Base-by-base conservation (phyloP, 164 flowering plant species). In the Vitis rupestris region DNA sequence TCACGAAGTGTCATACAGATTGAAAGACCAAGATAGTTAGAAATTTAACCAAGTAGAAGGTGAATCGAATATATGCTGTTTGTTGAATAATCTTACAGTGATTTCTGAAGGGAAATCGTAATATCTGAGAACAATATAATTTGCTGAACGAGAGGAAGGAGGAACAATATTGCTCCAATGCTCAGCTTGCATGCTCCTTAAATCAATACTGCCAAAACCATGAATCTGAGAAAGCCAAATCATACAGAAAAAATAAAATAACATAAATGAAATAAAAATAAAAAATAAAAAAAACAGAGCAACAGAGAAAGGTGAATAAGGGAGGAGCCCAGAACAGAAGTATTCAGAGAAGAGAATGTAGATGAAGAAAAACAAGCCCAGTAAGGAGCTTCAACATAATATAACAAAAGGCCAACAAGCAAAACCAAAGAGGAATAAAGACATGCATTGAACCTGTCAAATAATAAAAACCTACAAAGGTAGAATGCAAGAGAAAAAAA, bases 181-280 rank as follows among this genome's bases (percentile, higher is more conserved):
- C 71, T 85, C 92, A 8, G 90, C 81, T 80, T 91, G 97, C 90
- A 91, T 70, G 72, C 84, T 80, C 86, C 85, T 89, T 88, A 91
- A 84, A 80, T 89, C 70, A 64, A 91, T 85, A 87, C 97, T 91
- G 94, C 84, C 80, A 91, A 89, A 89, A 86, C 76, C 84, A 86
- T 67, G 82, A 79, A 80, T 82, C 82, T 81, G 83, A 82, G 86
- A 85, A 65, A 84, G 64, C 77, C 71, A 83, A 76, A 75, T 72
- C 68, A 77, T 72, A 52, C 68, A 72, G 23, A 70, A 68, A 44
- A 67, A 61, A 74, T 27, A 68, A 61, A 74, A 4, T 50, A 53
- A 23, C 50, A 72, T 4, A 64, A 6, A 37, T 37, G 44, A 52
- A 70, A 72, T n/a, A 68, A 44, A 67, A 61, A 74, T 17, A 68